Percentiles rank a stretch among this genome's conserved stretches.
Conservation (phyloP, 225 moss, liverwort and hornwort species). For the Marchantia paleacea region DNA sequence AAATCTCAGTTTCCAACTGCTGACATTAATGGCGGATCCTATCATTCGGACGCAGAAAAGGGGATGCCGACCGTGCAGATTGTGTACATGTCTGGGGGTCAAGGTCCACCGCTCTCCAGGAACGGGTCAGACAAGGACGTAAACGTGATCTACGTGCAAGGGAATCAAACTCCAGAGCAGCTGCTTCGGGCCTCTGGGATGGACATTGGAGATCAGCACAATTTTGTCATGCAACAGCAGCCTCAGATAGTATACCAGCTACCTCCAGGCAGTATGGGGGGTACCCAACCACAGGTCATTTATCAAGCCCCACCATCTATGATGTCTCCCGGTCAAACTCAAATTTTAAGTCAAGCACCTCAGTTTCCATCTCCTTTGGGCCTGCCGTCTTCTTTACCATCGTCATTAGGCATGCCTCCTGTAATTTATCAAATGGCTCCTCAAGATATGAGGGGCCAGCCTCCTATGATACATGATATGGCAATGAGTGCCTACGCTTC, state of each 20-base stretch:
- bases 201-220: slow-evolving; percentile 43
- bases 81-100: slow-evolving; percentile 51
- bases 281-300: slow-evolving; percentile 49
- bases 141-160: slow-evolving; percentile 47
- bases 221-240: slow-evolving; percentile 44
- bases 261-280: slow-evolving; percentile 42
- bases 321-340: slow-evolving; percentile 23
- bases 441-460: slow-evolving; percentile 16
- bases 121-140: slow-evolving; percentile 45
- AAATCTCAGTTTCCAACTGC: slow-evolving; percentile 23
- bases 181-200: slow-evolving; percentile 55
- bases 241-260: slow-evolving; percentile 51
- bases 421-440: slow-evolving; percentile 27
- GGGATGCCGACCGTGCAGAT: slow-evolving; percentile 46
- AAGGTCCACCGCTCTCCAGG: slow-evolving; percentile 34
- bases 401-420: slow-evolving; percentile 31
- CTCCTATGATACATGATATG: slow-evolving; percentile 16
- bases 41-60: slow-evolving; percentile 24
- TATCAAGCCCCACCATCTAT: slow-evolving; percentile 43
- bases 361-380: slow-evolving; percentile 24
- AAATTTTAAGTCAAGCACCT: slow-evolving; percentile 25
- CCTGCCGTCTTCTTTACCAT: slow-evolving; percentile 16
- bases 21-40: slow-evolving; percentile 26
- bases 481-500: slow-evolving; percentile 15
- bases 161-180: slow-evolving; percentile 47